Base-by-base conservation (phyloP, 2,329 filamentous ascomycete genomes). In the Aspergillus sergii region DNA sequence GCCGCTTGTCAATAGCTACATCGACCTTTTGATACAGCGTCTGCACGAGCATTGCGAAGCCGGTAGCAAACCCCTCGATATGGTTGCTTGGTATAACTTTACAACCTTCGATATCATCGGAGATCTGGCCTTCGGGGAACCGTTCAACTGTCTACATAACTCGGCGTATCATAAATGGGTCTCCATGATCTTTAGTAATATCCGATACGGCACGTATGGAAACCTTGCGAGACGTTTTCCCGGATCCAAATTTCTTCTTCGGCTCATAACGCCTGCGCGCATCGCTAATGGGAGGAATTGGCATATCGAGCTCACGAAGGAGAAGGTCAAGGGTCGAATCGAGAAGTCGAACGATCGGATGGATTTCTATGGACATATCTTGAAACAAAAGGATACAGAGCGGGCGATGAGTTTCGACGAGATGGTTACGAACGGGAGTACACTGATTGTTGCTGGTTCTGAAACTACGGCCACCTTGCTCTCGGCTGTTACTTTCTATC, bases 381-480 rank as follows among this genome's bases (percentile, higher is more conserved):
- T 36, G 34, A 36, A 36, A 16, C 34, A 36, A 1, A 36, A 36
- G 34, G 34, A 36, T 14, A 36, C 34, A 0, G 63, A 65, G 19
- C 60, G 66, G 2, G 64, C 45, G 1, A 28, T 76, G 60, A 70
- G 43, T 7, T 45, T 63, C 1, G 63, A 60, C 0, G 78, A 81
- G 54, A 76, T 82, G 32, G 73, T 73, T 28, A 63, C 67, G 0
- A 81, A 78, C 28, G 69, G 75, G 0, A 65, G 67, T 3, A 50
- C 76, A 2, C 34, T 82, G 28, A 71, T 82, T 12, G 48, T 76
- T 5, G 82, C 80, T 0, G 82, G 82, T 0, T 78, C 74, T 23
- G 68, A 71, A 34, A 84, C 82, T 0, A 84, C 81, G 0, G 82
- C 82, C 0, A 82, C 81, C 0, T 66, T 78, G 0, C 70, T 84